Base-by-base conservation (phyloP, 106 monocot species). In the Iris macrosiphon region DNA sequence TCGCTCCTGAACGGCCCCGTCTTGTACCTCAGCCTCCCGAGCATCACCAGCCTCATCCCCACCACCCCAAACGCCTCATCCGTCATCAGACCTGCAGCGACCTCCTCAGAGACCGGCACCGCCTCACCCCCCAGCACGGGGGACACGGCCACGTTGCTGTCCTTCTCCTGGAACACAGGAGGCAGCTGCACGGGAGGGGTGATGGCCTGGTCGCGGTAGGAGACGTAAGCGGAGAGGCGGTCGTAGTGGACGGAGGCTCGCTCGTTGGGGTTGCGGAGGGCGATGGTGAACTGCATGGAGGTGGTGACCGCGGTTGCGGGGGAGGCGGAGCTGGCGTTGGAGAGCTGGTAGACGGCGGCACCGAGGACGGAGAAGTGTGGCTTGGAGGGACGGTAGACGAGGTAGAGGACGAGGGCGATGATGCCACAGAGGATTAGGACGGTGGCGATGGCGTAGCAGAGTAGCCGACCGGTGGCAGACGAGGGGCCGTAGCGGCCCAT, bases 31-130 rank as follows among this genome's bases (percentile, higher is more conserved):
- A 72, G 5, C 58, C 72, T 56, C 4, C 88, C 93, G 22, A 72
- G 38, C 57, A 84, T 29, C 69, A 88, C 88, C 59, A 94, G 50
- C 46, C 75, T 43, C 32, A 88, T 48, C 40, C 61, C 41, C 50
- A 94, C 75, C 65, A 77, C 75, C 34, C 93, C 93, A 37, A 55
- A 83, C 0, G 49, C 59, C 72, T 68, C 55, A 41, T 93, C 93
- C 2, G 34, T 45, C 54, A 41, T 40, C 61, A 93, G 71, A 46
- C 69, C 92, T 2, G 43, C 44, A 47, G 62, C 61, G 24, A 74
- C 67, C 5, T 87, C 87, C 6, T 43, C 54, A 10, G 87, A 66
- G 39, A 93, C 88, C 17, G 83, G 76, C 42, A 83, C 71, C 13
- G 52, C 43, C 5, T 19, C 44, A 14, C 73, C 74, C 15, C 80